Evolutionary conservation across 129 eudicot genomes (phyloP).

Genomic region (Pittosporum tobira): DNA sequence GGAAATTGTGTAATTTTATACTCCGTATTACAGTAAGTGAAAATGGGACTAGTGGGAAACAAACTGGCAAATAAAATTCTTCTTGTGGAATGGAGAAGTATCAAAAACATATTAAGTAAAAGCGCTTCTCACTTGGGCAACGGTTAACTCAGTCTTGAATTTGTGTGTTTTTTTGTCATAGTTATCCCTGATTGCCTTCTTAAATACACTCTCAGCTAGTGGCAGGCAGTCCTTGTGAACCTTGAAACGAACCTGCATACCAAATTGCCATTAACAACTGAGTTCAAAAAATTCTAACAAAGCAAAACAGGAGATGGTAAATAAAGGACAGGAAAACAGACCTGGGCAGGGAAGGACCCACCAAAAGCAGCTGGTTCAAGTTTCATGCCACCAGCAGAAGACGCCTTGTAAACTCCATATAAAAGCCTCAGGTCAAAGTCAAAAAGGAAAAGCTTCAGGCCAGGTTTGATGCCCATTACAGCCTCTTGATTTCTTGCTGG

Average conservation of each 20-base stretch:
- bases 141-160: slow-evolving; percentile 7
- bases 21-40: too few relatives aligned
- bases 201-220: slow-evolving; percentile 8
- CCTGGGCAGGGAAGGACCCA: slow-evolving; percentile 11
- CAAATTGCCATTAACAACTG: neutral
- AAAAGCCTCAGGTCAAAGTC: slow-evolving; percentile 7
- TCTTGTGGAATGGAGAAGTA: too few relatives aligned
- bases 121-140: neutral
- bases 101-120: neutral
- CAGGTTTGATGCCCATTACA: slow-evolving; percentile 9
- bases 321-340: neutral
- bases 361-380: slow-evolving; percentile 11
- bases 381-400: slow-evolving; percentile 9
- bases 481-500: neutral
- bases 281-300: neutral
- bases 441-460: slow-evolving; percentile 1
- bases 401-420: slow-evolving; percentile 12
- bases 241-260: slow-evolving; percentile 7
- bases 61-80: too few relatives aligned
- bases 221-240: slow-evolving; percentile 11
- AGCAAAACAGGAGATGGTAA: neutral
- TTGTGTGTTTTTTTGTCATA: slow-evolving; percentile 5
- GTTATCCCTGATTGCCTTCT: slow-evolving; percentile 9
- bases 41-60: too few relatives aligned
- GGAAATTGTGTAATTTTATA: too few relatives aligned